These are phyloP conservation scores for Rhododendron williamsianum DNA, from an alignment of 148 eudicot genomes.

Conservation along the genomic window DNA sequence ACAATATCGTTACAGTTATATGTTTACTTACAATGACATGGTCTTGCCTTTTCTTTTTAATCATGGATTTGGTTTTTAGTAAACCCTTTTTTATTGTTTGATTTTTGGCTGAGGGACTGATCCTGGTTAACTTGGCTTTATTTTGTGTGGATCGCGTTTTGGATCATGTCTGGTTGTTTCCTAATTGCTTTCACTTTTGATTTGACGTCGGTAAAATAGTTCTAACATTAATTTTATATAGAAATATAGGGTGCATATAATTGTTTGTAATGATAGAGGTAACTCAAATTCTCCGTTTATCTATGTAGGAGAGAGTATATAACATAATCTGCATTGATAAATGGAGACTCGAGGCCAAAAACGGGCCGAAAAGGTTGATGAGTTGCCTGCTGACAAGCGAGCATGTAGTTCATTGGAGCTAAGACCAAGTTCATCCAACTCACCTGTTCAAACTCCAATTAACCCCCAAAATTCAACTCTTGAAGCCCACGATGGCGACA, in stretches of 20 bases:
- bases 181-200: background rate
- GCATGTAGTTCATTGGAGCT: constrained; percentile 69
- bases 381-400: constrained; percentile 78
- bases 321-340: background rate
- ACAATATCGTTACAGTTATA: background rate
- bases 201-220: background rate
- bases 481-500: constrained; percentile 52
- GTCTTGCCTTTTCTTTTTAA: background rate
- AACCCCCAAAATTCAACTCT: constrained; percentile 20
- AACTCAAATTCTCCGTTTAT: background rate
- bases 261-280: background rate
- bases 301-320: background rate
- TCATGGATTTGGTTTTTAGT: background rate
- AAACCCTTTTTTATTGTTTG: background rate
- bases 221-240: background rate
- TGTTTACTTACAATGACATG: background rate
- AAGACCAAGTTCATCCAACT: constrained; percentile 68
- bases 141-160: background rate
- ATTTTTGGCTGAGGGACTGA: background rate
- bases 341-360: constrained; percentile 85
- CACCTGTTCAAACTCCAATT: constrained; percentile 37
- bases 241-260: background rate
- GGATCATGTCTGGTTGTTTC: background rate
- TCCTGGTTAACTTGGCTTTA: background rate
- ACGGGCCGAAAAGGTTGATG: constrained; percentile 55